Conservation (phyloP, 257 asterid genomes). For the Solanum sitiens region DNA sequence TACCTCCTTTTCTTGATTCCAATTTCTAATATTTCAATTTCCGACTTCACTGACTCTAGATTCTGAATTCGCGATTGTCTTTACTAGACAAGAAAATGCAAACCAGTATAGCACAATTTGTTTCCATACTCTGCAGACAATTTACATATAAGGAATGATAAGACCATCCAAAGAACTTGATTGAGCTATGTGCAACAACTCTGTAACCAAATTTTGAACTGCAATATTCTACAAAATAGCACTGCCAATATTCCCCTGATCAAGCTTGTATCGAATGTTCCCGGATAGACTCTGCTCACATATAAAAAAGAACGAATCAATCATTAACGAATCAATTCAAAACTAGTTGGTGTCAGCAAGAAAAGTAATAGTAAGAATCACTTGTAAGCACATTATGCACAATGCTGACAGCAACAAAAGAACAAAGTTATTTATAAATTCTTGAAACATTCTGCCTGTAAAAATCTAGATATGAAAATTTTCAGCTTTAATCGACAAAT, state of each 20-base stretch:
- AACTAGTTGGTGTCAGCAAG: neutral
- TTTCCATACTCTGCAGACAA: constrained; percentile 13
- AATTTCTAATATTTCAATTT: neutral
- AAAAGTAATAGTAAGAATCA: neutral
- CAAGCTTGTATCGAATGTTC: constrained; percentile 13
- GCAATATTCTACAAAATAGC: constrained; percentile 26
- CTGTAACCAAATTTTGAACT: neutral
- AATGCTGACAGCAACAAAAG: neutral
- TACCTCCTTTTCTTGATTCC: neutral
- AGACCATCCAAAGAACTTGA: constrained; percentile 16
- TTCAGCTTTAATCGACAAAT: neutral
- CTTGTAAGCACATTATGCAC: neutral
- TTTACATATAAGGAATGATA: constrained; percentile 30
- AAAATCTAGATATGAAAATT: neutral
- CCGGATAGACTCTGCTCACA: constrained; percentile 26
- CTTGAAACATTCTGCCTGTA: neutral
- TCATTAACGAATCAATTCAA: neutral
- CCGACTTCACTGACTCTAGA: constrained; percentile 6
- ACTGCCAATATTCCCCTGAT: constrained; percentile 19
- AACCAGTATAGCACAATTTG: constrained; percentile 15
- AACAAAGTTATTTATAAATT: neutral
- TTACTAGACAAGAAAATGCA: constrained; percentile 25
- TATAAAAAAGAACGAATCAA: neutral
- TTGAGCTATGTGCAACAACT: constrained; percentile 35
- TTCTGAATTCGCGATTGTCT: constrained; percentile 12